Conservation (phyloP, 345 rosid genomes). For the Populus deltoides region DNA sequence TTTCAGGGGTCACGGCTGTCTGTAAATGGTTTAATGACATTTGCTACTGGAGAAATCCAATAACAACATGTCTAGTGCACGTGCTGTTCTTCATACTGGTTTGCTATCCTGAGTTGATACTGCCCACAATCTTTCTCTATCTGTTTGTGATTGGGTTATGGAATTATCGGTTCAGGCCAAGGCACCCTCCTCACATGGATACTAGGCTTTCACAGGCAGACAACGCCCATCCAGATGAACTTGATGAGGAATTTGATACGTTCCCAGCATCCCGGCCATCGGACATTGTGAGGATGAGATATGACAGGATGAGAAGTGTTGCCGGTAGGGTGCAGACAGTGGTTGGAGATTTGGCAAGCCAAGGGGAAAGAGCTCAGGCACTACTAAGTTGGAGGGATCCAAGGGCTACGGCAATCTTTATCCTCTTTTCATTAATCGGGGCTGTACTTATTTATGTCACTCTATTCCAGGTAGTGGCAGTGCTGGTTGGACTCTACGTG, state of each 20-base stretch:
- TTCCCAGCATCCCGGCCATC: slow-evolving; percentile 17
- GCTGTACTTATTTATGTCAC: slow-evolving; percentile 34
- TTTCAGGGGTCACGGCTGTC: slow-evolving; percentile 19
- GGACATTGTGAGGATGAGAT: slow-evolving; percentile 32
- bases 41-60: slow-evolving; percentile 34
- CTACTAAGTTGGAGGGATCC: slow-evolving; percentile 33
- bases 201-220: slow-evolving; percentile 24
- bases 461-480: slow-evolving; percentile 32
- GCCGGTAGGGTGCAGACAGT: slow-evolving; percentile 32
- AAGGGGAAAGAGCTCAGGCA: slow-evolving; percentile 31
- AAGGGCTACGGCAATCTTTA: slow-evolving; percentile 33
- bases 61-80: slow-evolving; percentile 30
- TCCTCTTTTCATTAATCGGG: slow-evolving; percentile 23
- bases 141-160: slow-evolving; percentile 30
- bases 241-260: slow-evolving; percentile 31
- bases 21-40: slow-evolving; percentile 31
- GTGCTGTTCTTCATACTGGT: slow-evolving; percentile 31
- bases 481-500: slow-evolving; percentile 26
- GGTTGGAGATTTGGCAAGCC: slow-evolving; percentile 35
- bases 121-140: slow-evolving; percentile 30
- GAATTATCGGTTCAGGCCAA: slow-evolving; percentile 34
- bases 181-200: slow-evolving; percentile 35
- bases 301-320: slow-evolving; percentile 30
- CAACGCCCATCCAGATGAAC: slow-evolving; percentile 23
- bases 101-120: slow-evolving; percentile 33